phyloP scores from a whole-genome alignment of 2,329 filamentous ascomycete species.

The Alternaria triticimaculans region DNA sequence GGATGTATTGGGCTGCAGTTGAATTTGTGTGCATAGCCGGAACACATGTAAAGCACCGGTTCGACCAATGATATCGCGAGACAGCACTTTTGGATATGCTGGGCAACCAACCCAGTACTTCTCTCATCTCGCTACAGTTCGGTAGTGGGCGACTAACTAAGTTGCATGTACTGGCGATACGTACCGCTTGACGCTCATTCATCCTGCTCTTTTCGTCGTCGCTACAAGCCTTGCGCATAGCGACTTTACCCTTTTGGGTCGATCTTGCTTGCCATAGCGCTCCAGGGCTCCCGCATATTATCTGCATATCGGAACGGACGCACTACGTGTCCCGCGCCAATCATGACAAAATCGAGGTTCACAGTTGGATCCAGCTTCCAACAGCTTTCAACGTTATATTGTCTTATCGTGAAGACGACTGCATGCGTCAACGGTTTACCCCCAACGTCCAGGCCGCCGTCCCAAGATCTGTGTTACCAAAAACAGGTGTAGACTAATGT shows the following conservation, averaged over 20 bases:
- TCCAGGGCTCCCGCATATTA: conserved; percentile 41
- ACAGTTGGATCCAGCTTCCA: neutral
- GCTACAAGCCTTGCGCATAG: conserved; percentile 23
- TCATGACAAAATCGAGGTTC: conserved; percentile 1
- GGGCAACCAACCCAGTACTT: conserved; percentile 25
- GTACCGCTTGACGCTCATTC: conserved; percentile 25
- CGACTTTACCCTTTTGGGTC: conserved; percentile 23
- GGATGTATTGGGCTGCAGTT: conserved; percentile 41
- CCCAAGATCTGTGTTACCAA: neutral
- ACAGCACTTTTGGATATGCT: conserved; percentile 27
- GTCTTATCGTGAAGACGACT: neutral
- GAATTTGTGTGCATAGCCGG: conserved; percentile 43
- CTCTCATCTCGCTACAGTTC: conserved; percentile 29
- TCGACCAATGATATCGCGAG: conserved; percentile 39
- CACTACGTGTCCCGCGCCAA: conserved; percentile 27
- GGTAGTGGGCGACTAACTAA: conserved; percentile 25
- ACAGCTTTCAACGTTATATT: neutral
- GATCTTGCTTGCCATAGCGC: conserved; percentile 34
- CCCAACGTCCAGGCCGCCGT: neutral
- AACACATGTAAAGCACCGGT: conserved; percentile 37
- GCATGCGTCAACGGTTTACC: neutral
- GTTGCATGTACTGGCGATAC: conserved; percentile 23
- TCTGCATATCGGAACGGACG: conserved; percentile 33
- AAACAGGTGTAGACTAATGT: neutral
- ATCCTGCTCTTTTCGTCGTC: conserved; percentile 19